Base-by-base conservation (phyloP, 768 basidiomycete species). In the Cubamyces sp. region DNA sequence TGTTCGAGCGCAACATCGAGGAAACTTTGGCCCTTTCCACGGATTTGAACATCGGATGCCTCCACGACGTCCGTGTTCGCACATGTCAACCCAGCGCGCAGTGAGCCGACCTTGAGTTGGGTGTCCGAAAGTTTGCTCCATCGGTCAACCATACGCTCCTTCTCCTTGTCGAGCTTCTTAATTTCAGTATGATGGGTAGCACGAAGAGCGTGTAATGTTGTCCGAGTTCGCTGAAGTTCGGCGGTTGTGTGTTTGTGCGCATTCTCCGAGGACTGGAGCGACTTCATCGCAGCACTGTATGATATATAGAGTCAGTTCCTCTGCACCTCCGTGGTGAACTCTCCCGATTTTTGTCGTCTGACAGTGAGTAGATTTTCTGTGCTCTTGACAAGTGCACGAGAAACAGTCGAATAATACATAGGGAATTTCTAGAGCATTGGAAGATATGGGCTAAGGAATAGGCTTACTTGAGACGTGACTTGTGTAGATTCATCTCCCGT, bases 121-220 rank as follows among this genome's bases (percentile, higher is more conserved):
- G 80, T 71, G 59, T 92, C 91, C 5, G 83, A 75, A 18, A 94
- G 71, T 70, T 87, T 92, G 28, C 79, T 76, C 90, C 90, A 92
- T 65, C 84, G 86, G 51, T 94, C 92, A 26, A 83, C 66, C 70
- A 89, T 85, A 18, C 86, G 81, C 67, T 94, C 92, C 18, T 87
- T 74, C 42, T 94, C 92, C 66, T 87, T 88, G 66, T 95, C 92
- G 68, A 84, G 84, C 78, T 89, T 90, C 81, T 88, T 92, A 37
- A 92, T 71, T 70, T 94, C 93, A 39, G 80, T 79, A 59, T 84
- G 81, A 64, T 92, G 84, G 0, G 87, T 83, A 42, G 85, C 79
- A 25, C 93, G 86, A 14, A 91, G 77, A 11, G 83, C 83, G 64
- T 91, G 90, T 12, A 94, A 69, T 0, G 85, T 73, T 1, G 84